Conservation (phyloP, 2,329 filamentous ascomycete genomes). For the Stachybotrys echinatus region DNA sequence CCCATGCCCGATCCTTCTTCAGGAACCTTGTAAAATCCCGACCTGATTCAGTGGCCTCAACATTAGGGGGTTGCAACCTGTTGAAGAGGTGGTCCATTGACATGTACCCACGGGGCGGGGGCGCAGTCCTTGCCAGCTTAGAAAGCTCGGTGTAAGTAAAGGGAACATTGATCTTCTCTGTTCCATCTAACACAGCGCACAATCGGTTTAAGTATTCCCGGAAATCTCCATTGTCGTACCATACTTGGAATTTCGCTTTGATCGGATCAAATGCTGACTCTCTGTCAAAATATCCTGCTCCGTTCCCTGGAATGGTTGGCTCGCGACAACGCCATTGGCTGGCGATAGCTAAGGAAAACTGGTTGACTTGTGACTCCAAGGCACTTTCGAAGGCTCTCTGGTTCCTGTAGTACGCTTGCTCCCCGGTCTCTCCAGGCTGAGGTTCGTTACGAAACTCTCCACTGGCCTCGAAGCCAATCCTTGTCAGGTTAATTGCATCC, state of each 20-base stretch:
- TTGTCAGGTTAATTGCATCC: neutral
- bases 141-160: too few species aligned
- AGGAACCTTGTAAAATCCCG: too few species aligned
- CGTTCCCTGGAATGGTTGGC: neutral
- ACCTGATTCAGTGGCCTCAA: too few species aligned
- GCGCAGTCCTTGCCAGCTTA: too few species aligned
- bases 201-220: slow-evolving; percentile 14
- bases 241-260: slow-evolving; percentile 2
- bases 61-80: too few species aligned
- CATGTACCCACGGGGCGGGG: too few species aligned
- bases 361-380: neutral
- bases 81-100: too few species aligned
- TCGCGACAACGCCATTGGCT: neutral
- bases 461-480: neutral
- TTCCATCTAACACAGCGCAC: neutral
- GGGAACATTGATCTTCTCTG: neutral
- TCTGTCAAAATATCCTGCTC: neutral
- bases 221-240: slow-evolving; percentile 19
- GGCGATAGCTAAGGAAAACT: neutral
- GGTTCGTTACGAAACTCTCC: neutral
- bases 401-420: neutral
- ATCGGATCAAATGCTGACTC: neutral
- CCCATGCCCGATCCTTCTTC: too few species aligned
- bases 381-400: neutral
- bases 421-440: neutral